phyloP scores from a whole-genome alignment of 768 basidiomycete genomes.

The Cystobasidium onofrii region DNA sequence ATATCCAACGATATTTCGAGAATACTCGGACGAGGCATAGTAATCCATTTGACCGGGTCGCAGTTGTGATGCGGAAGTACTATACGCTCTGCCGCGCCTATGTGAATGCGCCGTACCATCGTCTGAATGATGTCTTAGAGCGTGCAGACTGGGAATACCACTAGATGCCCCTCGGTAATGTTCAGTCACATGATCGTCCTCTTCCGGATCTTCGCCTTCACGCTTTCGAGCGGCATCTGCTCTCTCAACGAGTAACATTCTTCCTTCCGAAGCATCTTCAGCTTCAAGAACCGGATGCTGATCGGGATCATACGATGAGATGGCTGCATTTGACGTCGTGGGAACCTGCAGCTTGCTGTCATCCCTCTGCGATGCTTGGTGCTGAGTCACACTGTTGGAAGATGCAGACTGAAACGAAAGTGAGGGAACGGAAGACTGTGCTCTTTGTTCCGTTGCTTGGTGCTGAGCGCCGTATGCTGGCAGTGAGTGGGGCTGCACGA shows the following conservation, averaged over 20 bases:
- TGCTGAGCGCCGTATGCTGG: neutral
- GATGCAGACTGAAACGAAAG: neutral
- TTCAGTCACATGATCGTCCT: slow-evolving; percentile 3
- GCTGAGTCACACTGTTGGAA: neutral
- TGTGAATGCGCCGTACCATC: neutral
- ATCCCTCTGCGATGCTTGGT: neutral
- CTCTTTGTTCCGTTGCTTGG: neutral
- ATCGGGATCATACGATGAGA: neutral
- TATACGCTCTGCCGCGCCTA: neutral
- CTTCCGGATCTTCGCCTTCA: neutral
- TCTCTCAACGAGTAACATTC: neutral
- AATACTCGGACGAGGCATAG: neutral
- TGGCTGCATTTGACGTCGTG: neutral
- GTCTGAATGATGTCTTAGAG: slow-evolving; percentile 8
- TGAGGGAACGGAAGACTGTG: neutral
- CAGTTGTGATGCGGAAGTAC: neutral
- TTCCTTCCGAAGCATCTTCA: neutral
- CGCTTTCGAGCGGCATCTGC: neutral
- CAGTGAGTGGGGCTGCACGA: neutral
- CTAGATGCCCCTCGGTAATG: slow-evolving; percentile 24
- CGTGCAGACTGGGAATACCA: slow-evolving; percentile 29
- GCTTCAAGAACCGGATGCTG: neutral
- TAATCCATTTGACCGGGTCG: neutral
- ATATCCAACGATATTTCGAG: neutral
- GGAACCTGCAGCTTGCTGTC: neutral